phyloP scores from a whole-genome alignment of 345 rosid genomes.

The Hypericum perforatum region DNA sequence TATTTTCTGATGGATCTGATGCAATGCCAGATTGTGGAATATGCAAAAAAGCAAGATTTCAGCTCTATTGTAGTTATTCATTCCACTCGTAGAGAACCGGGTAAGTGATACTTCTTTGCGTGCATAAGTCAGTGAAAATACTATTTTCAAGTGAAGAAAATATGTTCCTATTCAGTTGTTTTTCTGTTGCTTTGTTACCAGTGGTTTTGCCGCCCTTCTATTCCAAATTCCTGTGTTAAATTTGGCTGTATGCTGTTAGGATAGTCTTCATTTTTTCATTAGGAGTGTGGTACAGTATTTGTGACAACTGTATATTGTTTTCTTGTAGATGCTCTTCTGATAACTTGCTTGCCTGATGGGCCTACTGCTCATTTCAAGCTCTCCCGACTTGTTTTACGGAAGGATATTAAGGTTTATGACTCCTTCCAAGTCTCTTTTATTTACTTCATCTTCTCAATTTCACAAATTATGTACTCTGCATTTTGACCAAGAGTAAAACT shows the following conservation, averaged over 20 bases:
- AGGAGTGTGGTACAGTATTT: not conserved
- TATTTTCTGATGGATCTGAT: not conserved
- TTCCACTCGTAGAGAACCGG: constrained; percentile 82
- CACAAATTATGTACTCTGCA: no score
- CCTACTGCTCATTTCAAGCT: constrained; percentile 97
- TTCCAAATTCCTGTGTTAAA: not conserved
- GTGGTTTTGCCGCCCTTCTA: not conserved
- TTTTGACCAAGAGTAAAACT: no score
- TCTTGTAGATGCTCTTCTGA: constrained; percentile 63
- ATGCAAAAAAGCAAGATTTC: constrained; percentile 70
- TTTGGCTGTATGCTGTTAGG: not conserved
- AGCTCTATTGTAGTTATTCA: constrained; percentile 79
- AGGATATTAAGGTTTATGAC: constrained; percentile 69
- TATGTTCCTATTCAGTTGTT: no score
- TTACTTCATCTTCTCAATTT: no score
- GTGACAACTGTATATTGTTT: not conserved
- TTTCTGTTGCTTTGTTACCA: no score
- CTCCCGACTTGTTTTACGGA: constrained; percentile 68
- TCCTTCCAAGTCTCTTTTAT: not conserved
- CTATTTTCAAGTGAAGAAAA: no score
- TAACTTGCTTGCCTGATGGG: constrained; percentile 79
- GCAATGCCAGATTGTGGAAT: constrained; percentile 54
- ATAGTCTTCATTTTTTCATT: not conserved
- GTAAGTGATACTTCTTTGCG: constrained; percentile 32
- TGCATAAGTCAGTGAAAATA: no score